Conservation (phyloP, 2,329 filamentous ascomycete species). For the Alternaria solani region DNA sequence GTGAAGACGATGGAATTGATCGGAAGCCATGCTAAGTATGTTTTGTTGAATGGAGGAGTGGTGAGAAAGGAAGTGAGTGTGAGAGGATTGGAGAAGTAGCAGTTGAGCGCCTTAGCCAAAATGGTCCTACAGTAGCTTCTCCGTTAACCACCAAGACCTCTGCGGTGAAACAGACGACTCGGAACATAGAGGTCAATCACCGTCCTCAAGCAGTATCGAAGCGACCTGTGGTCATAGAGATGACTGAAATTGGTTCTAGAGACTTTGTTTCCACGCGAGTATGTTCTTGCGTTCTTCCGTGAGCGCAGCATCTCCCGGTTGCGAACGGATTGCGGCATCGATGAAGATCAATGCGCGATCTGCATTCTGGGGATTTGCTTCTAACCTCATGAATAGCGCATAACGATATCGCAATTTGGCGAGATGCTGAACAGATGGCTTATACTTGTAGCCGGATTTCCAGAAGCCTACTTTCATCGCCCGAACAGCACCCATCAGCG, state of each 20-base stretch:
- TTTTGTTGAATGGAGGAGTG: not conserved
- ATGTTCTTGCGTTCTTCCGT: slow-evolving; percentile 15
- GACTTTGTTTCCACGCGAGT: slow-evolving; percentile 7
- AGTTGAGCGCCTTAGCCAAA: not conserved
- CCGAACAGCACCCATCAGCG: slow-evolving; percentile 1
- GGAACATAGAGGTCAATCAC: not conserved
- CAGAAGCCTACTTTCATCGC: slow-evolving; percentile 16
- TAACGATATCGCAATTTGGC: slow-evolving; percentile 20
- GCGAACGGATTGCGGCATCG: not conserved
- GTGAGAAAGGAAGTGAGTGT: not conserved
- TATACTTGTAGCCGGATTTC: slow-evolving; percentile 16
- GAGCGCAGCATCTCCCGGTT: slow-evolving; percentile 15
- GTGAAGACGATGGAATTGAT: not conserved
- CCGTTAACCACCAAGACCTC: not conserved
- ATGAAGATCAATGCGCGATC: slow-evolving; percentile 3
- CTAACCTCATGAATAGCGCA: slow-evolving; percentile 15
- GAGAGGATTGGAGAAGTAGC: not conserved
- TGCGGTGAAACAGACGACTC: not conserved
- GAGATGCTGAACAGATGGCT: slow-evolving; percentile 4
- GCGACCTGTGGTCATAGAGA: not conserved
- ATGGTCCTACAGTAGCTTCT: not conserved
- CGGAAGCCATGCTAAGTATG: no score
- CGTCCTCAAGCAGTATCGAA: not conserved
- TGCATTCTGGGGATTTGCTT: slow-evolving; percentile 1
- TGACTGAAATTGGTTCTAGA: not conserved